Percentiles rank a stretch among this genome's conserved stretches.
Conservation (phyloP, 2,329 filamentous ascomycete species). For the Ophiosphaerella korrae region DNA sequence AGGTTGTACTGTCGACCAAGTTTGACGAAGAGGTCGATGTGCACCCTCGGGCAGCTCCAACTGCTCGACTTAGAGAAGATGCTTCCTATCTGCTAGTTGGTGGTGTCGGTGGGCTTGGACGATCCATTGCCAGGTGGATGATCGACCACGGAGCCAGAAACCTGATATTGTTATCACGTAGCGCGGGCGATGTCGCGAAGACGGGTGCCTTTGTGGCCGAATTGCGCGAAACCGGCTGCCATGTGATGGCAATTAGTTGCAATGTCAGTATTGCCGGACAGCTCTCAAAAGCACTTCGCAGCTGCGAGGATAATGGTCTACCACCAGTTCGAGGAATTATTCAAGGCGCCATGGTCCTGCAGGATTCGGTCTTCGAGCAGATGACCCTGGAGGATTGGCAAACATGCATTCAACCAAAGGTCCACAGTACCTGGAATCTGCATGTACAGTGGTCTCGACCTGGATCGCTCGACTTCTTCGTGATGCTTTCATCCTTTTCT, state of each 20-base stretch:
- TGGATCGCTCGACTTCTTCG: no score
- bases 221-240: conserved; percentile 1
- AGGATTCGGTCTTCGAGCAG: conserved; percentile 15
- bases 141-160: conserved; percentile 22
- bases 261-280: conserved; percentile 3
- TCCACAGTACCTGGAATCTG: no score
- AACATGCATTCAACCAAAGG: no score
- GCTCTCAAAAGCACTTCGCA: not conserved
- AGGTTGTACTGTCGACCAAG: conserved; percentile 43
- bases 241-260: not conserved
- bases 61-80: conserved; percentile 9
- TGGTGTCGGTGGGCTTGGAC: conserved; percentile 28
- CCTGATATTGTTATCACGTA: conserved; percentile 24
- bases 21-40: conserved; percentile 19
- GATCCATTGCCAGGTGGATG: conserved; percentile 24
- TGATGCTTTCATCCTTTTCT: no score
- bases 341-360: conserved; percentile 35
- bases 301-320: conserved; percentile 10
- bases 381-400: no score
- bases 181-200: conserved; percentile 5
- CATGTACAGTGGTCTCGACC: no score
- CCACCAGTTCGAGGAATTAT: conserved; percentile 33
- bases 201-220: conserved; percentile 4
- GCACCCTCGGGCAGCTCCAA: not conserved
- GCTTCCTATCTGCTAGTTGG: conserved; percentile 29